A percentile compares a stretch with the other conserved stretches of the same genome.
phyloP scores from a whole-genome alignment of 108 stramenopile species.

The Skeletonema grethae region DNA sequence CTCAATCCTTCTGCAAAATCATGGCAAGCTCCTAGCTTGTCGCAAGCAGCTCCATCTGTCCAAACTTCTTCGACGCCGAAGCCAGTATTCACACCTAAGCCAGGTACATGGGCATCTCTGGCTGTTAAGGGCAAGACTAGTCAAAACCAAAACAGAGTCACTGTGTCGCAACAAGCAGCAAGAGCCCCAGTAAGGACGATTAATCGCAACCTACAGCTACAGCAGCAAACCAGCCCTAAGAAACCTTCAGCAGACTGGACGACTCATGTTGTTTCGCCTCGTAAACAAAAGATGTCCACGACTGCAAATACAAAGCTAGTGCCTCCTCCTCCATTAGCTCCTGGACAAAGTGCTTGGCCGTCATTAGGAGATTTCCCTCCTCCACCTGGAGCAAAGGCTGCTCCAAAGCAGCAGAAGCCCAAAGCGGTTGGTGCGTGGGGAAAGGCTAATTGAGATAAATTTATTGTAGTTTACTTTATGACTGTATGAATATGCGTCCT shows the following conservation, averaged over 20 bases:
- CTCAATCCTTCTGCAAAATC: conserved; percentile 29
- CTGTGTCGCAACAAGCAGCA: neutral
- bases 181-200: neutral
- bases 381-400: conserved; percentile 23
- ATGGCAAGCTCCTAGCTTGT: conserved; percentile 1
- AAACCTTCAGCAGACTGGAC: conserved; percentile 40
- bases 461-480: neutral
- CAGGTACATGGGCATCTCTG: conserved; percentile 48
- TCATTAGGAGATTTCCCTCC: conserved; percentile 46
- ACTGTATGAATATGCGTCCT: neutral
- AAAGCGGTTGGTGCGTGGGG: conserved; percentile 44
- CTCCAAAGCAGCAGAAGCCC: conserved; percentile 4
- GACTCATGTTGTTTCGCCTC: conserved; percentile 39
- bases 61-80: neutral
- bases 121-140: conserved; percentile 28
- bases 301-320: conserved; percentile 6
- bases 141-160: neutral
- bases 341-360: conserved; percentile 26
- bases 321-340: conserved; percentile 29
- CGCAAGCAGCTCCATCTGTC: neutral
- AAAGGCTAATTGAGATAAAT: conserved; percentile 16
- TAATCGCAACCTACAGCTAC: neutral
- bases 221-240: conserved; percentile 4
- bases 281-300: neutral
- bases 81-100: conserved; percentile 30